Conservation (phyloP, 352 stramenopile species). For the Phytophthora macrochlamydospora region DNA sequence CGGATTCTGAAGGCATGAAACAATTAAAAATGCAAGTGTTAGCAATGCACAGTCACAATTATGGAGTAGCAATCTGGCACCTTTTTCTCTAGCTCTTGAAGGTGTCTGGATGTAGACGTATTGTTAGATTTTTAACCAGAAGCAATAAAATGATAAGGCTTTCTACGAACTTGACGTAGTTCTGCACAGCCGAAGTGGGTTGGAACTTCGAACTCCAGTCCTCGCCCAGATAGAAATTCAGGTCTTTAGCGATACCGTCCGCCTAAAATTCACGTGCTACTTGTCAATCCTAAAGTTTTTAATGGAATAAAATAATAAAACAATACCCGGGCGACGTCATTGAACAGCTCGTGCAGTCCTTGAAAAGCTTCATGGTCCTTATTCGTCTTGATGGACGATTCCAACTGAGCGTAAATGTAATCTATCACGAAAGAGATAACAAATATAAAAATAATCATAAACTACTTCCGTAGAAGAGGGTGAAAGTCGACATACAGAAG, state of each 20-base stretch:
- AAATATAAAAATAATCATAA: constrained; percentile 9
- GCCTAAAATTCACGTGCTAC: constrained; percentile 27
- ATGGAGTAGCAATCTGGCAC: constrained; percentile 12
- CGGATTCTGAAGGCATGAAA: constrained; percentile 43
- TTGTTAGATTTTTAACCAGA: too few relatives aligned
- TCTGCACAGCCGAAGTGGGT: constrained; percentile 48
- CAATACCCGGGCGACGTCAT: constrained; percentile 49
- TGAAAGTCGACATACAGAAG: constrained; percentile 54
- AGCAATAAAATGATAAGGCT: not conserved
- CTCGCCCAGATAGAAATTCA: constrained; percentile 62
- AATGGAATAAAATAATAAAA: not conserved
- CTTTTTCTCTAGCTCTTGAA: constrained; percentile 63
- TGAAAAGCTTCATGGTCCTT: constrained; percentile 54
- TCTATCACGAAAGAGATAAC: constrained; percentile 35
- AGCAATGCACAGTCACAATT: not conserved
- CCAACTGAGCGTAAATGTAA: constrained; percentile 70
- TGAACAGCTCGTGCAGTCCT: constrained; percentile 45
- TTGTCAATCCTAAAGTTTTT: too few relatives aligned
- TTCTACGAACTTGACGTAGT: constrained; percentile 57
- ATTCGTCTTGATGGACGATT: constrained; percentile 47
- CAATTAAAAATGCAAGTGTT: not conserved
- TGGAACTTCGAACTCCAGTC: constrained; percentile 65
- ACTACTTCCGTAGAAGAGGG: not conserved
- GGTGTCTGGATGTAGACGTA: constrained; percentile 27
- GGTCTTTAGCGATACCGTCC: constrained; percentile 62